Conservation (phyloP, 2,329 filamentous ascomycete genomes). For the Paraphoma chrysanthemicola region DNA sequence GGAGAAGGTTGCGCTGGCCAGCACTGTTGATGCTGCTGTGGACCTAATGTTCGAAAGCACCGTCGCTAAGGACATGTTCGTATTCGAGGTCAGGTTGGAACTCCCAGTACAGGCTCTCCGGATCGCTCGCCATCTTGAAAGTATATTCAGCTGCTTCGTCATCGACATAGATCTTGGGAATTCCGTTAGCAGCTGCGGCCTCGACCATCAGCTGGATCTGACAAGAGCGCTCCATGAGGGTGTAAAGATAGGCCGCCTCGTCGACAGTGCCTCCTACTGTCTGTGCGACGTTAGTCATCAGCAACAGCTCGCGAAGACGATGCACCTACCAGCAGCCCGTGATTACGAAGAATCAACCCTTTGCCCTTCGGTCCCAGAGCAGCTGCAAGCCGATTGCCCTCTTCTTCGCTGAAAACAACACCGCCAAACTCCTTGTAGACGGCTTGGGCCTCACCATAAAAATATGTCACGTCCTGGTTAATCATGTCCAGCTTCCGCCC, state of each 20-base stretch:
- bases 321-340: constrained; percentile 64
- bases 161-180: constrained; percentile 61
- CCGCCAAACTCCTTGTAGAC: constrained; percentile 72
- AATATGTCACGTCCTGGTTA: constrained; percentile 70
- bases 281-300: constrained; percentile 19
- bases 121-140: constrained; percentile 56
- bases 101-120: constrained; percentile 59
- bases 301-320: neutral
- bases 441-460: constrained; percentile 68
- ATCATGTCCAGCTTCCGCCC: constrained; percentile 72
- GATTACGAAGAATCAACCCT: constrained; percentile 72
- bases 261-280: constrained; percentile 76
- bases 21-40: too few relatives aligned
- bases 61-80: constrained; percentile 44
- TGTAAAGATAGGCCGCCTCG: constrained; percentile 75
- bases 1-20: too few relatives aligned
- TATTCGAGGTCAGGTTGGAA: constrained; percentile 61
- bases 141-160: constrained; percentile 64
- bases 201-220: constrained; percentile 72
- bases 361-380: constrained; percentile 68
- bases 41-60: constrained; percentile 22
- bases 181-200: constrained; percentile 64
- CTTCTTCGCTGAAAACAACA: constrained; percentile 67
- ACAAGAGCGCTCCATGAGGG: constrained; percentile 72
- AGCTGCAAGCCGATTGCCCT: constrained; percentile 69